Evolutionary conservation across 2,329 filamentous ascomycete species (phyloP), one percentile per base, ranked within the genome.

Genomic region (Kalmusia sp.): DNA sequence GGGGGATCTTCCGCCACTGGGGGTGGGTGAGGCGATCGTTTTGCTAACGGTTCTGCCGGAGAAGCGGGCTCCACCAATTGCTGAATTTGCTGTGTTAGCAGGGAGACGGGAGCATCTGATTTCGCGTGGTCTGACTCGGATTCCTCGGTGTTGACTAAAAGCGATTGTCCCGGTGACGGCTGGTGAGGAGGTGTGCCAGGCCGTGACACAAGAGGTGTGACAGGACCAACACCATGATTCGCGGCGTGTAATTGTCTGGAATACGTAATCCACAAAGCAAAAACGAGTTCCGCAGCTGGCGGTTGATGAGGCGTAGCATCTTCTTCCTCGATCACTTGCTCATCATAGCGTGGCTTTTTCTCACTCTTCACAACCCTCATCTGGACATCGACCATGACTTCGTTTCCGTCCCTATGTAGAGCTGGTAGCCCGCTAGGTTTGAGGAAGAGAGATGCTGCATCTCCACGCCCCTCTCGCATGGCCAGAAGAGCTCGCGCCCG

Each of bases 231-330:
- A 47, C 82, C 79, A 47, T 83, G 80, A 55, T 86, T 86, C 31
- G 87, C 83, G 14, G 91, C 89, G 72, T 99, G 95, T 11, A 98
- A 82, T 67, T 97, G 92, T 57, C 93, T 85, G 15, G 93, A 98
- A 72, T 98, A 99, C 1, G 93, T 98, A 61, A 99, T 89, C 95
- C 95, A 99, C 25, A 99, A 78, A 9, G 95, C 95, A 77, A 93
- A 98, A 0, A 98, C 92, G 57, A 96, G 84, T 71, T 97, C 92
- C 19, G 65, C 58, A 25, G 51, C 14, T 77, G 80, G 74, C 9
- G 82, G 74, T n/a, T 84, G 81, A 7, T 79, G 68, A n/a, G 62
- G 72, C 67, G 43, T 71, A 67, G 22, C 70, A 55, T 77, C 69
- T 40, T 80, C 77, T 70, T 92, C 87, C 48, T 85, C 80, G n/a